These are phyloP conservation scores for Backusella liffmaniae DNA, from an alignment of 192 early-diverging fungal species.

Conservation along the genomic window DNA sequence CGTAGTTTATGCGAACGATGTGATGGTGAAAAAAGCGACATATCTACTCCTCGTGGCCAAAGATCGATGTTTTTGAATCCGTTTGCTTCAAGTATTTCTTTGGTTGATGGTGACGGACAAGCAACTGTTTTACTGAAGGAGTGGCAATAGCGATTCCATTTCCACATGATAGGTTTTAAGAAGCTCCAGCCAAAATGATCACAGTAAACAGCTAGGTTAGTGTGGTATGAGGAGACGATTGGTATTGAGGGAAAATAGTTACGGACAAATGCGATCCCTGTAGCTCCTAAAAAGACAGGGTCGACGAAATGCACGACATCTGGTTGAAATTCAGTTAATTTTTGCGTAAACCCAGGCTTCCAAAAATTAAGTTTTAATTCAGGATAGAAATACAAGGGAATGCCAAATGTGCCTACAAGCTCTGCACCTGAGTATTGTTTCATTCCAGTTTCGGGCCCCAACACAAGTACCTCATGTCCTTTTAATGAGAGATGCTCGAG, in stretches of 20 bases:
- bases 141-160: conserved; percentile 34
- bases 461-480: conserved; percentile 28
- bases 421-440: conserved; percentile 25
- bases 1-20: conserved; percentile 24
- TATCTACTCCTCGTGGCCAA: conserved; percentile 37
- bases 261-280: background rate
- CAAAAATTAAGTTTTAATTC: conserved; percentile 36
- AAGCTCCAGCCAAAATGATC: conserved; percentile 33
- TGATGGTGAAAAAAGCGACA: conserved; percentile 24
- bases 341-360: conserved; percentile 25
- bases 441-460: conserved; percentile 36
- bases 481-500: conserved; percentile 29
- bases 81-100: conserved; percentile 21
- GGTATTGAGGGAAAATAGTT: conserved; percentile 17
- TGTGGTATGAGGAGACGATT: conserved; percentile 36
- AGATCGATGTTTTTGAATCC: conserved; percentile 25
- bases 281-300: conserved; percentile 31
- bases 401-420: conserved; percentile 30
- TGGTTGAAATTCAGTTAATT: conserved; percentile 26
- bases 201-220: conserved; percentile 33
- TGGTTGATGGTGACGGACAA: conserved; percentile 32
- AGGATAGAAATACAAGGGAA: conserved; percentile 32
- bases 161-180: conserved; percentile 31
- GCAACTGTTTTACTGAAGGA: conserved; percentile 12
- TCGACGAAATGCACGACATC: conserved; percentile 37